Percentiles rank a stretch among this genome's conserved stretches.
These are phyloP conservation scores for Lagenidium giganteum DNA, from an alignment of 352 stramenopile species.

Conservation along the genomic window DNA sequence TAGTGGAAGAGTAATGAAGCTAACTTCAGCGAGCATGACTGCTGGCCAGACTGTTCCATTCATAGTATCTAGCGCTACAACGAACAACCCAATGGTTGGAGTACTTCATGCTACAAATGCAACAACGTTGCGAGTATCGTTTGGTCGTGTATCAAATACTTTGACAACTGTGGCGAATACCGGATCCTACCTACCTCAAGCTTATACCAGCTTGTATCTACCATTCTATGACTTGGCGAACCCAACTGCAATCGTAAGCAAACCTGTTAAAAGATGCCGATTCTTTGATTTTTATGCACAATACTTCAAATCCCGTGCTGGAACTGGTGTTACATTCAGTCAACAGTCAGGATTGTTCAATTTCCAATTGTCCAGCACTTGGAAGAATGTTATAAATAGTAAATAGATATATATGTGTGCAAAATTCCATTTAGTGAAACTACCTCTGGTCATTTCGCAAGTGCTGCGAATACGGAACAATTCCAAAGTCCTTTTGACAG, in stretches of 20 bases:
- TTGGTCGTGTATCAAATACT: slow-evolving; percentile 9
- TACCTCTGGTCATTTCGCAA: slow-evolving; percentile 1
- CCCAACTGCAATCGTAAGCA: slow-evolving; percentile 13
- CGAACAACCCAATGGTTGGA: slow-evolving; percentile 7
- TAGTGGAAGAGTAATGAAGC: neutral
- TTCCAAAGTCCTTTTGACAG: slow-evolving; percentile 17
- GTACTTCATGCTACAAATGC: slow-evolving; percentile 1
- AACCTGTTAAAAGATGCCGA: slow-evolving; percentile 17
- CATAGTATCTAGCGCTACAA: slow-evolving; percentile 8
- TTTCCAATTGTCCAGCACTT: slow-evolving; percentile 11
- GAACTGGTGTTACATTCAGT: slow-evolving; percentile 3
- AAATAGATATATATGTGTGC: slow-evolving; percentile 16
- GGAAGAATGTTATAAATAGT: slow-evolving; percentile 20
- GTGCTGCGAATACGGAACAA: slow-evolving; percentile 7
- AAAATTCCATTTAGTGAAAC: slow-evolving; percentile 16
- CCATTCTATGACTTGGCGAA: slow-evolving; percentile 24
- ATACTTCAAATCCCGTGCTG: slow-evolving; percentile 15
- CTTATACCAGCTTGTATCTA: slow-evolving; percentile 14
- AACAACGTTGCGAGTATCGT: slow-evolving; percentile 7
- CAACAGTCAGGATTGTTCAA: slow-evolving; percentile 14
- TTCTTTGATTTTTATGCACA: slow-evolving; percentile 19
- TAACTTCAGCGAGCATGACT: slow-evolving; percentile 8
- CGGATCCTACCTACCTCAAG: slow-evolving; percentile 7
- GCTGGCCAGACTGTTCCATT: slow-evolving; percentile 12
- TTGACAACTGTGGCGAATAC: neutral